Evolutionary conservation across 2,329 filamentous ascomycete species (phyloP).

Genomic region (Leptographium flavum): DNA sequence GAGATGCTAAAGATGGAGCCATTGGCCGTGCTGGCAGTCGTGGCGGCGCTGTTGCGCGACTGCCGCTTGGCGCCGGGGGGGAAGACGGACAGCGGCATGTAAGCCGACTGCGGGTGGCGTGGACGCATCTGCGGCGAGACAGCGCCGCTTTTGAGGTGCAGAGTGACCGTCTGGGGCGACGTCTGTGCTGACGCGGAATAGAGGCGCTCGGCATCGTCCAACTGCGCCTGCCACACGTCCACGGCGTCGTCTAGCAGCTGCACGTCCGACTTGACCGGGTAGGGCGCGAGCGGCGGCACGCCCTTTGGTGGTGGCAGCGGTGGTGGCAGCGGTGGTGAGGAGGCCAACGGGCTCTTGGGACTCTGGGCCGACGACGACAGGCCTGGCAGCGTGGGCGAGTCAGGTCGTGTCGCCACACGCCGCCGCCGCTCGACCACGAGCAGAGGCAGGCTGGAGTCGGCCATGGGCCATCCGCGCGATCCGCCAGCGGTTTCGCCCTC

Average conservation of each 20-base stretch:
- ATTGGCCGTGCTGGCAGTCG: constrained; percentile 3
- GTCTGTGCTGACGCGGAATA: not conserved
- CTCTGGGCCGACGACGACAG: not conserved
- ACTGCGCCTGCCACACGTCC: constrained; percentile 4
- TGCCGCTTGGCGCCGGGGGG: constrained; percentile 1
- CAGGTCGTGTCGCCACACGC: constrained; percentile 8
- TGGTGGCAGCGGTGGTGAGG: not conserved
- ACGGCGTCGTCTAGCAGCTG: constrained; percentile 5
- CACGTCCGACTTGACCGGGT: not conserved
- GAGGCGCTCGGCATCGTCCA: not conserved
- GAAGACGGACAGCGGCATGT: not conserved
- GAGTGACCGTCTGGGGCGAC: not conserved
- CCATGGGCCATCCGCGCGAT: not conserved
- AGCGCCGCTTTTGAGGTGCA: not conserved
- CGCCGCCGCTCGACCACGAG: constrained; percentile 6
- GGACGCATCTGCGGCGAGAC: not conserved
- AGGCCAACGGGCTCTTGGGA: not conserved
- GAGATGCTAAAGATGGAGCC: constrained; percentile 8
- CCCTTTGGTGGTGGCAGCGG: too few relatives aligned
- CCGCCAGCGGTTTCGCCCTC: not conserved
- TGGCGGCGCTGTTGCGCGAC: constrained; percentile 9
- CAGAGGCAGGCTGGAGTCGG: not conserved
- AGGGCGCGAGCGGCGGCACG: not conserved
- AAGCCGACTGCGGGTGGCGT: not conserved
- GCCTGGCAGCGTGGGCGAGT: constrained; percentile 11